These are phyloP conservation scores for Neurospora sp. DNA, from an alignment of 495 filamentous ascomycete genomes.

Conservation along the genomic window DNA sequence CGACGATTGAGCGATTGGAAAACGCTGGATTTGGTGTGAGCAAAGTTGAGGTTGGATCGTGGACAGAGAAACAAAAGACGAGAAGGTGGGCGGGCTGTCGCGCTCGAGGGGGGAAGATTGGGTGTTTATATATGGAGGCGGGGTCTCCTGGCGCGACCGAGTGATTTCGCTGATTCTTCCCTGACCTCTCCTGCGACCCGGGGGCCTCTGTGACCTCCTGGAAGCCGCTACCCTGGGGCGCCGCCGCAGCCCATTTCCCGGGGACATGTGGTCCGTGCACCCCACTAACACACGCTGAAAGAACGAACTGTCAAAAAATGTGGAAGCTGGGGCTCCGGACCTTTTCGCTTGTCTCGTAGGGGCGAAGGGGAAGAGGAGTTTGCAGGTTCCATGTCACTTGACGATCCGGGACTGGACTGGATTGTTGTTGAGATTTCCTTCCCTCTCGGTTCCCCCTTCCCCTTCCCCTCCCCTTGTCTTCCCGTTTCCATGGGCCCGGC, in stretches of 20 bases:
- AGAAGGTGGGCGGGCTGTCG: slow-evolving; percentile 32
- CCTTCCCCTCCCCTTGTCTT: not conserved
- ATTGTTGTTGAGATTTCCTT: not conserved
- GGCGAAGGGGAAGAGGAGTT: not conserved
- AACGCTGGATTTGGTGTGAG: not conserved
- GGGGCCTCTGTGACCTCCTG: not conserved
- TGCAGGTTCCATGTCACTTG: not conserved
- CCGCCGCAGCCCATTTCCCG: slow-evolving; percentile 12
- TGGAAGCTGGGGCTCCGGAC: not conserved
- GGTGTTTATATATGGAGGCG: slow-evolving; percentile 39
- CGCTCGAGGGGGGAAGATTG: slow-evolving; percentile 35
- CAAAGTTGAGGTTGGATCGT: not conserved
- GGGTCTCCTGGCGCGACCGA: slow-evolving; percentile 26
- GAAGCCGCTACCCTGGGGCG: not conserved
- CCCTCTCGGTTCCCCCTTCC: not conserved
- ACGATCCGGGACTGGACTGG: not conserved
- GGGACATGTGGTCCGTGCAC: slow-evolving; percentile 15
- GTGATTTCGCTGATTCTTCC: slow-evolving; percentile 24
- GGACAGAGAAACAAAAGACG: slow-evolving; percentile 23
- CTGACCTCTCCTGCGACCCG: slow-evolving; percentile 3
- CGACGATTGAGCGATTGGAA: not conserved
- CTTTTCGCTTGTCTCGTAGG: not conserved
- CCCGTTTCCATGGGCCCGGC: not conserved
- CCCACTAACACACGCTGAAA: slow-evolving; percentile 3
- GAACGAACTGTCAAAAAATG: not conserved